Base-by-base conservation (phyloP, 768 basidiomycete genomes). In the Rhodotorula kratochvilovae region DNA sequence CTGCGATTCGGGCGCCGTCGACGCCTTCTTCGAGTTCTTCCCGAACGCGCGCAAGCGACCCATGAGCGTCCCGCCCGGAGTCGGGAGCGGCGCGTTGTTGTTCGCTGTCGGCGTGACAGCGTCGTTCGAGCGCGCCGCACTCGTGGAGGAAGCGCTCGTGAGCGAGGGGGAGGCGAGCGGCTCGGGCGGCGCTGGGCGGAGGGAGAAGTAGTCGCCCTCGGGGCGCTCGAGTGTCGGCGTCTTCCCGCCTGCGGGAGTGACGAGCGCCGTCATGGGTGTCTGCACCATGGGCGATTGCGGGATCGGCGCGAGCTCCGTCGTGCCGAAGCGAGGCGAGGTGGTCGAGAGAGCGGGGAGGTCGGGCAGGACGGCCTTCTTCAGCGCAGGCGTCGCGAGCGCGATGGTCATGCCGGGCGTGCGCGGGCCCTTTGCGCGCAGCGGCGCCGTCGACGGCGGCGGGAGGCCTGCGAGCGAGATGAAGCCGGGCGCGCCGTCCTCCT, bases 21-120 rank as follows among this genome's bases (percentile, higher is more conserved):
- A 70, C 15, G 66, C 82, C 13, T 82, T 80, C 73, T 81, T 83
- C 59, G 84, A 80, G 62, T 82, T 84, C 80, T 88, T 89, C 16
- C 88, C 89, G 71, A 93, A 86, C 68, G 93, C 80, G 71, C 63
- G 57, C 5, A 74, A 48, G 2, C 89, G 85, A 1, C 91, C 90
- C 85, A 94, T 93, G 64, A 93, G 80, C 3, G 68, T 82, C 77
- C 25, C 73, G 7, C 66, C 71, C 27, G 59, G 68, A 17, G 69
- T 46, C 11, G 66, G 55, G 1, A 62, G 61, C 21, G 88, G 86
- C 7, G 85, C 82, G 1, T 86, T 85, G 1, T 86, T 85, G 4
- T 83, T 85, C 36, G 82, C 79, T 12, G 82, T 79, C 21, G 83
- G 66, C 25, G 42, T 67, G 27, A 50, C 23, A 27, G 70, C 36